A percentile compares a stretch with the other conserved stretches of the same genome.
These are phyloP conservation scores for Didymella segeticola DNA, from an alignment of 2,329 filamentous ascomycete genomes.

Conservation along the genomic window DNA sequence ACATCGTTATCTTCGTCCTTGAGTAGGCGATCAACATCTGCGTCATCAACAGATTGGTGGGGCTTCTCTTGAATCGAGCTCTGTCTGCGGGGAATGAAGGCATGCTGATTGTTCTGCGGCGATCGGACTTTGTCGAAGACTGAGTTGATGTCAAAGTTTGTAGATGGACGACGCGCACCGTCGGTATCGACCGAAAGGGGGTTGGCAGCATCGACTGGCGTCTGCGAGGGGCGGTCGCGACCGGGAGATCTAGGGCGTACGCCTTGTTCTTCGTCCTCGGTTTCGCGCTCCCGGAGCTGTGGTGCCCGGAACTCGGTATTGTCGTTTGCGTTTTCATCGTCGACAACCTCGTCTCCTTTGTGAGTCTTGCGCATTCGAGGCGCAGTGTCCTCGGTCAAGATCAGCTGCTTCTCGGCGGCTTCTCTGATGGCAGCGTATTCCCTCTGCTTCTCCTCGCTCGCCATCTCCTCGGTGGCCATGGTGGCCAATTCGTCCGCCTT, in stretches of 20 bases:
- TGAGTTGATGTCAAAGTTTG: slow-evolving; percentile 82
- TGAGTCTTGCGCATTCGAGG: slow-evolving; percentile 87
- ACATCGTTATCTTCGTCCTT: slow-evolving; percentile 80
- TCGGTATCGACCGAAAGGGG: slow-evolving; percentile 50
- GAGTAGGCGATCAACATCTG: slow-evolving; percentile 88
- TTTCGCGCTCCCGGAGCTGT: slow-evolving; percentile 34
- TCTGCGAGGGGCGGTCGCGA: slow-evolving; percentile 26
- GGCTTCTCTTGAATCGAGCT: slow-evolving; percentile 54
- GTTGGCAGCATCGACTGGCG: slow-evolving; percentile 24
- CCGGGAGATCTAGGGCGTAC: slow-evolving; percentile 26
- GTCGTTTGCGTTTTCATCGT: slow-evolving; percentile 64
- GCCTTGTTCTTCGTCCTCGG: slow-evolving; percentile 30
- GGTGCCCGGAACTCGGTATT: slow-evolving; percentile 40
- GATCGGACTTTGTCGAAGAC: slow-evolving; percentile 86
- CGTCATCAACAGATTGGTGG: slow-evolving; percentile 72
- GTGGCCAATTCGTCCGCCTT: slow-evolving; percentile 78
- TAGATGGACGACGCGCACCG: slow-evolving; percentile 58
- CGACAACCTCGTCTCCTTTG: slow-evolving; percentile 91
- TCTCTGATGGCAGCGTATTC: slow-evolving; percentile 80
- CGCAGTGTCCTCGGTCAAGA: slow-evolving; percentile 73
- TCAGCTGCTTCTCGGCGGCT: slow-evolving; percentile 80
- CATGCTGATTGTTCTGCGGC: slow-evolving; percentile 62
- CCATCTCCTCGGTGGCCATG: slow-evolving; percentile 91
- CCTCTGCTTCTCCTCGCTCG: slow-evolving; percentile 84
- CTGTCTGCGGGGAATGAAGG: slow-evolving; percentile 58